Evolutionary conservation across 768 basidiomycete species (phyloP).

Genomic region (Calocera viscosa): DNA sequence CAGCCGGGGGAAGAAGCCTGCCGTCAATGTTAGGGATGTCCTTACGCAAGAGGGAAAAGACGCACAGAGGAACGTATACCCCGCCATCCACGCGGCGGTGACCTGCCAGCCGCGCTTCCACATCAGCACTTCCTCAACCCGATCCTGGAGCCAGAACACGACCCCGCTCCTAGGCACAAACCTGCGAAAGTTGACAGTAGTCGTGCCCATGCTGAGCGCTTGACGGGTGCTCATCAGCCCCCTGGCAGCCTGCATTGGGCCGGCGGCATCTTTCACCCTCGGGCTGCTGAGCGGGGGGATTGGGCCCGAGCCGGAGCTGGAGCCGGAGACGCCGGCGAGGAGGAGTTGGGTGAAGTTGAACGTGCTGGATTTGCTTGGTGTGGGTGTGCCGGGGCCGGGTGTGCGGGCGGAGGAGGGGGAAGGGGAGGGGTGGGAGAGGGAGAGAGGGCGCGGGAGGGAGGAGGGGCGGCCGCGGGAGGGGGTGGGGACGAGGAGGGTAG

Average conservation of each 20-base stretch:
- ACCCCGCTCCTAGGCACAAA: constrained; percentile 67
- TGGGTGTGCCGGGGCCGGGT: neutral
- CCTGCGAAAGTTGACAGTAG: constrained; percentile 65
- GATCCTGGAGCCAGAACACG: constrained; percentile 81
- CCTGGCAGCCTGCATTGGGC: neutral
- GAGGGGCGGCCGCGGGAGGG: neutral
- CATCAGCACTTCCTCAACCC: constrained; percentile 69
- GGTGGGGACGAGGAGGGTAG: neutral
- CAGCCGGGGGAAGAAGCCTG: constrained; percentile 68
- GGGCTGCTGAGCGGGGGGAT: neutral
- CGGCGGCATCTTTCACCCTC: neutral
- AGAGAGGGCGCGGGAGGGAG: neutral
- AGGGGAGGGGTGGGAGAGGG: neutral
- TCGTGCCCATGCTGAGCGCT: constrained; percentile 63
- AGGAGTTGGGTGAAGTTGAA: constrained; percentile 17
- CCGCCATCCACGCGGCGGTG: constrained; percentile 62
- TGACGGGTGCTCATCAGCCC: constrained; percentile 19
- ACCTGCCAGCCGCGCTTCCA: constrained; percentile 68
- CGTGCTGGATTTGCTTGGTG: constrained; percentile 11
- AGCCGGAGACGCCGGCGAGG: constrained; percentile 12
- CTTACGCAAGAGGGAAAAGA: constrained; percentile 14
- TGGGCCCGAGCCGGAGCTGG: too few relatives aligned
- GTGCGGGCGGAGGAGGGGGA: neutral
- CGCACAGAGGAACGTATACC: constrained; percentile 70
- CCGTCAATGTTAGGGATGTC: neutral